Conservation (phyloP, 2,329 filamentous ascomycete genomes). For the Dactylellina drechsleri region DNA sequence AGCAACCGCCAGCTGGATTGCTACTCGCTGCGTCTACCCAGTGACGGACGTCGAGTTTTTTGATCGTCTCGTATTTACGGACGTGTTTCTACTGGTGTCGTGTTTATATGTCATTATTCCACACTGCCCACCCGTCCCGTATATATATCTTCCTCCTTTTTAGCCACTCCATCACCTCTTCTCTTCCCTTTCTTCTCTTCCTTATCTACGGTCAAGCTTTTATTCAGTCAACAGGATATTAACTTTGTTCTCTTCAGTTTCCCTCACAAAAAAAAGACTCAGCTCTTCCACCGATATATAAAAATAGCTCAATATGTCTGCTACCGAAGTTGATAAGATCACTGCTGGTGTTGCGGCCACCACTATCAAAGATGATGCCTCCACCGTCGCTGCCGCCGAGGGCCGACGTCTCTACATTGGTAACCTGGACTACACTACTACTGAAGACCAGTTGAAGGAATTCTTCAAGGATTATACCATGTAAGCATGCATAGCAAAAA, state of each 20-base stretch:
- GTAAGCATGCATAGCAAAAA: slow-evolving; percentile 70
- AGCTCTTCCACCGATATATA: slow-evolving; percentile 24
- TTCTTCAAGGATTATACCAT: slow-evolving; percentile 99
- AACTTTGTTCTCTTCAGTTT: slow-evolving; percentile 43
- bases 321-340: slow-evolving; percentile 56
- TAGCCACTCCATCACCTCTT: slow-evolving; percentile 19
- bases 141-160: slow-evolving; percentile 13
- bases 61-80: neutral
- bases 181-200: slow-evolving; percentile 36
- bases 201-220: slow-evolving; percentile 50
- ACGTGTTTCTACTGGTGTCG: neutral
- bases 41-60: neutral
- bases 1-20: neutral
- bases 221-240: slow-evolving; percentile 28
- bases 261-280: slow-evolving; percentile 38
- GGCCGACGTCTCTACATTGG: slow-evolving; percentile 99
- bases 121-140: neutral
- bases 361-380: slow-evolving; percentile 74
- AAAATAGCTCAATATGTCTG: slow-evolving; percentile 56
- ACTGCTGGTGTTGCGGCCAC: slow-evolving; percentile 51
- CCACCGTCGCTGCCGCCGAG: slow-evolving; percentile 96
- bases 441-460: slow-evolving; percentile 99
- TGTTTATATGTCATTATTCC: slow-evolving; percentile 12
- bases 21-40: neutral
- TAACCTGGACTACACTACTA: slow-evolving; percentile 99